Base-by-base conservation (phyloP, 495 filamentous ascomycete species). In the Penicillium crystallinum region DNA sequence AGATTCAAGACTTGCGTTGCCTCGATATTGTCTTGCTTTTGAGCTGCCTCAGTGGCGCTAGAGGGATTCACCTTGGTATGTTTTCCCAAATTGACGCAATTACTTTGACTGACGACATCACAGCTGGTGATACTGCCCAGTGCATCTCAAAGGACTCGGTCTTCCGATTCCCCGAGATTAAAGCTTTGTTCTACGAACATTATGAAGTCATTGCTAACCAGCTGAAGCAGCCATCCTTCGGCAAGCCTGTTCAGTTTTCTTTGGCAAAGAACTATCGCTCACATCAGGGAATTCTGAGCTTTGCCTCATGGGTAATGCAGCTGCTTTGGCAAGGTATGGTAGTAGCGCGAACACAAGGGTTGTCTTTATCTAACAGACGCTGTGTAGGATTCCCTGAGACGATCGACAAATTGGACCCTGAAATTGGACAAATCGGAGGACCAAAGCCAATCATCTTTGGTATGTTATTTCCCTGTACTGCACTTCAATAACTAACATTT, bases 61-160 rank as follows among this genome's bases (percentile, higher is more conserved):
- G 65, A 21, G 68, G 59, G 0, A 69, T 76, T 42, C 74, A 76
- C 56, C 64, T 74, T 18, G 72, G 67, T 70, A 38, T 37, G 44
- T 19, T 15, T 14, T 17, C 3, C 0, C 6, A 23, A 18, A 14
- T 9, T 25, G 8, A 18, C 12, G 21, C 9, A 14, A 38, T 18
- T 38, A 23, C 9, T 4, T 12, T 1, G n/a, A 21, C 31, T 30
- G 37, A 34, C 45, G 1, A 12, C 47, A 19, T 38, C 2, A 3
- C 22, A 71, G 69, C 74, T 4, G 73, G 73, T 1, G 73, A 77
- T 41, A 76, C 71, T 0, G 73, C 73, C 0, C 73, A 77, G 54
- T 67, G 66, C 11, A 76, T 77, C 23, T 74, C 74, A 2, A 66
- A 72, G 25, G 73, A 77, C 15, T 67, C 70, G 0, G 69, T 60